Conservation (phyloP, 2,329 filamentous ascomycete species). For the Aureobasidium namibiae region DNA sequence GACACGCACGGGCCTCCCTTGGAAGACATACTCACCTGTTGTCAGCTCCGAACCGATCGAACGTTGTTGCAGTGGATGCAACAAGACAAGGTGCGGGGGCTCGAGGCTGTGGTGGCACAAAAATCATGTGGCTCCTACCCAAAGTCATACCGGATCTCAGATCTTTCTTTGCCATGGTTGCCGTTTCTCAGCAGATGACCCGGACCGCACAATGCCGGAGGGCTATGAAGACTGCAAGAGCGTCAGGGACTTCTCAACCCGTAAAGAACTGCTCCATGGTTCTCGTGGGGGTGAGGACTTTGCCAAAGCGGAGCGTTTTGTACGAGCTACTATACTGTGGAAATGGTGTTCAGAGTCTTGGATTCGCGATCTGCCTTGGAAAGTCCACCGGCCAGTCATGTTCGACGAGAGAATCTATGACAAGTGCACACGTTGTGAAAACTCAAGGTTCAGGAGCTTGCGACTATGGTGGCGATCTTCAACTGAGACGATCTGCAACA, state of each 20-base stretch:
- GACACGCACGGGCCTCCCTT: background rate
- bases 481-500: background rate
- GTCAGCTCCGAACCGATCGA: background rate
- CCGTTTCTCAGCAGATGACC: background rate
- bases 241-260: background rate
- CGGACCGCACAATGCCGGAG: background rate
- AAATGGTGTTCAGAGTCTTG: background rate
- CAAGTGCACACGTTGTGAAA: background rate
- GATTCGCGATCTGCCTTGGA: background rate
- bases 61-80: background rate
- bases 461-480: background rate
- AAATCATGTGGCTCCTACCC: too few relatives aligned
- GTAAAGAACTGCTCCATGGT: background rate
- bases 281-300: background rate
- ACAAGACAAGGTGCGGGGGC: background rate
- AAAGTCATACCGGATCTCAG: too few relatives aligned
- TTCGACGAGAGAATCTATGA: background rate
- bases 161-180: background rate
- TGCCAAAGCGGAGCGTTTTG: background rate
- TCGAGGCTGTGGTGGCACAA: background rate
- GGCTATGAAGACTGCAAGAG: background rate
- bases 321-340: background rate
- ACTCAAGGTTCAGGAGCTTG: background rate
- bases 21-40: background rate
- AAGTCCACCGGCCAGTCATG: background rate